Evolutionary conservation across 176 grass and related monocot genomes (phyloP).

Genomic region (Secale cereale): DNA sequence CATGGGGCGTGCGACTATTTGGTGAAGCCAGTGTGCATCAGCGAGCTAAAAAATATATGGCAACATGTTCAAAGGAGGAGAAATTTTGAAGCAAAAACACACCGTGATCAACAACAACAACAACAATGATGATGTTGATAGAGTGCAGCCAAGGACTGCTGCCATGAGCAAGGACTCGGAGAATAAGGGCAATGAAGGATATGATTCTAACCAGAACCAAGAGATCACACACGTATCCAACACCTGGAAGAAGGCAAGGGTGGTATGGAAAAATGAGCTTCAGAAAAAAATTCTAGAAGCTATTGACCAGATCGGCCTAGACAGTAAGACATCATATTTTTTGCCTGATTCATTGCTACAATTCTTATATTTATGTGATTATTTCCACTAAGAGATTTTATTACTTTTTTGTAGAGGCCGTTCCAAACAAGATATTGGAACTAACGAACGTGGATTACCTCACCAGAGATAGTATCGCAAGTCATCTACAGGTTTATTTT

Average conservation of each 20-base stretch:
- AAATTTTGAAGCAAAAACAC: background rate
- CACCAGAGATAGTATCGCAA: background rate
- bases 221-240: too few species aligned
- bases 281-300: conserved; percentile 53
- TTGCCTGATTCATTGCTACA: background rate
- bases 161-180: conserved; percentile 19
- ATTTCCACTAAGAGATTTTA: background rate
- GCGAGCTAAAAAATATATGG: background rate
- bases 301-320: conserved; percentile 43
- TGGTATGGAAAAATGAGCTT: conserved; percentile 45
- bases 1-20: background rate
- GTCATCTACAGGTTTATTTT: background rate
- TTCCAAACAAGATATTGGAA: background rate
- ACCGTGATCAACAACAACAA: background rate
- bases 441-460: conserved; percentile 27
- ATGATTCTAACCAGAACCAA: too few species aligned
- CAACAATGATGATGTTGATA: background rate
- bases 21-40: background rate
- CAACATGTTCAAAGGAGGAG: background rate
- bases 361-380: background rate
- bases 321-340: conserved; percentile 45
- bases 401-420: conserved; percentile 29
- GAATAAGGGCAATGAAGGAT: too few species aligned
- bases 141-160: background rate
- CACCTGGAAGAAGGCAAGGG: conserved; percentile 45